Evolutionary conservation across 2,329 filamentous ascomycete genomes (phyloP).

Genomic region (Exophiala oligosperma): DNA sequence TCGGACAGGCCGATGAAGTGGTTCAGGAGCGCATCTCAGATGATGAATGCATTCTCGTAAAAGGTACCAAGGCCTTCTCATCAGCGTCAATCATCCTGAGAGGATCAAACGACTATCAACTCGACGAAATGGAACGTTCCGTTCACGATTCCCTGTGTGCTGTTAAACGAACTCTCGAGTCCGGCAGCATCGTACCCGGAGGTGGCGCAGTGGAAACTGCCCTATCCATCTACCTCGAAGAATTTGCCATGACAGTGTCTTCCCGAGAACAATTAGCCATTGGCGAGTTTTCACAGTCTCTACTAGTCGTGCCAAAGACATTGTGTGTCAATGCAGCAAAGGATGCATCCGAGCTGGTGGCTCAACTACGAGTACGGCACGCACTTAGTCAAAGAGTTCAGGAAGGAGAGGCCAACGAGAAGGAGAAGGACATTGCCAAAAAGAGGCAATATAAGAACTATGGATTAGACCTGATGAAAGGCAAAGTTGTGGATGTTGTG

Average conservation of each 20-base stretch:
- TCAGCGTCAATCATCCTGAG: conserved; percentile 95
- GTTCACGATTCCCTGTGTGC: conserved; percentile 96
- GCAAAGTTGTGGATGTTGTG: conserved; percentile 87
- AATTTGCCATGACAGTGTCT: conserved; percentile 94
- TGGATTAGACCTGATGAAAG: conserved; percentile 83
- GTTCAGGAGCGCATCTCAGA: conserved; percentile 98
- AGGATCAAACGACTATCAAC: conserved; percentile 90
- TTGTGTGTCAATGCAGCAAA: conserved; percentile 96
- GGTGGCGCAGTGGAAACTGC: conserved; percentile 98
- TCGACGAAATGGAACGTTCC: conserved; percentile 99
- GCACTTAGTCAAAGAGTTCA: conserved; percentile 89
- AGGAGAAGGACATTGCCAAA: conserved; percentile 84
- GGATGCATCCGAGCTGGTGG: conserved; percentile 91
- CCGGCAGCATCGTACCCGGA: conserved; percentile 92
- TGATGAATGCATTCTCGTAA: conserved; percentile 95
- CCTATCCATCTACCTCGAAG: conserved; percentile 97
- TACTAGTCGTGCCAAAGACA: conserved; percentile 94
- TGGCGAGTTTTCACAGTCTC: conserved; percentile 91
- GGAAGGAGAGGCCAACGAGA: conserved; percentile 73
- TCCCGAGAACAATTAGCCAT: conserved; percentile 97
- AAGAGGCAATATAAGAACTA: conserved; percentile 99
- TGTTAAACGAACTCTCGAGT: conserved; percentile 95
- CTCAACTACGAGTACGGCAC: conserved; percentile 90
- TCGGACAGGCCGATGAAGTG: conserved; percentile 92
- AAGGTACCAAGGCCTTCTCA: conserved; percentile 90